Percentiles rank a stretch among this genome's conserved stretches.
Conservation (phyloP, 2,329 filamentous ascomycete species). For the Pyrenochaeta sp. region DNA sequence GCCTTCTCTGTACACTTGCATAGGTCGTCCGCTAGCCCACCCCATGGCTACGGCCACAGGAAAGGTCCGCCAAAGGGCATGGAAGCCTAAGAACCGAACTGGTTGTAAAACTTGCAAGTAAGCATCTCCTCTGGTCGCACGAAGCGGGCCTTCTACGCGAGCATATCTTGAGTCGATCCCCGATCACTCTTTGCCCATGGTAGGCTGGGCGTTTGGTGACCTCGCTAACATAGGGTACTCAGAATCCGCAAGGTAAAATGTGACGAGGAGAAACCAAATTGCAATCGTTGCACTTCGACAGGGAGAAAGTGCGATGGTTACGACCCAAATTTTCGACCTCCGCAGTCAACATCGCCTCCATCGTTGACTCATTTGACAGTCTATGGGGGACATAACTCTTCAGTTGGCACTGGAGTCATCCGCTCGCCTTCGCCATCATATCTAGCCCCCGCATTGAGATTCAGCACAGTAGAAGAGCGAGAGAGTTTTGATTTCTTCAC, state of each 20-base stretch:
- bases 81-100: constrained; percentile 22
- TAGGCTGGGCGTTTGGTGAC: constrained; percentile 3
- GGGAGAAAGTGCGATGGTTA: constrained; percentile 45
- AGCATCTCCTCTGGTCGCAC: too few species aligned
- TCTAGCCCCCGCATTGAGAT: constrained; percentile 22
- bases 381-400: constrained; percentile 1
- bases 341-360: constrained; percentile 4
- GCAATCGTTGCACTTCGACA: constrained; percentile 39
- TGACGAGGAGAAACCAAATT: constrained; percentile 42
- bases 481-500: constrained; percentile 43
- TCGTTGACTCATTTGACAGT: constrained; percentile 1
- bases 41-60: constrained; percentile 10
- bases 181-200: background rate
- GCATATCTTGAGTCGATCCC: too few species aligned
- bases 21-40: background rate
- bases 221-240: too few species aligned
- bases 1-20: constrained; percentile 3
- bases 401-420: constrained; percentile 1
- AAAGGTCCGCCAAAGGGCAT: constrained; percentile 22
- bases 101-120: constrained; percentile 29
- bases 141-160: too few species aligned
- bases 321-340: constrained; percentile 13
- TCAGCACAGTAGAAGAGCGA: constrained; percentile 31
- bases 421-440: constrained; percentile 15
- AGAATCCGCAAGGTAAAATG: constrained; percentile 46